These are phyloP conservation scores for Phtheirospermum japonicum DNA, from an alignment of 257 asterid genomes.

Conservation along the genomic window DNA sequence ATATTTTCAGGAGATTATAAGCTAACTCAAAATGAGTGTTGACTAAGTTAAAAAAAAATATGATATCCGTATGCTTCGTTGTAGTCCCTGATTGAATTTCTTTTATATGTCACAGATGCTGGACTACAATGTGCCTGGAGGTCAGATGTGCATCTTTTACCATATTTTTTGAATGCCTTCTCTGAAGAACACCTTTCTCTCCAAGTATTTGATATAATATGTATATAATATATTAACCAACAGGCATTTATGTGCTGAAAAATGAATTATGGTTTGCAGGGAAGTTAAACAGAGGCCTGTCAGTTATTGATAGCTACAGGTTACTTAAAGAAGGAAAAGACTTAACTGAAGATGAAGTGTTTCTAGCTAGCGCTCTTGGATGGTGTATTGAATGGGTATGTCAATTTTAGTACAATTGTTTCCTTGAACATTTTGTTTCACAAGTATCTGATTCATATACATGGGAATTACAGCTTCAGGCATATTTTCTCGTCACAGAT, in stretches of 20 bases:
- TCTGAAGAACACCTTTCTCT: constrained; percentile 14
- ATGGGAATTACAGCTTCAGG: constrained; percentile 74
- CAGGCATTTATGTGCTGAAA: constrained; percentile 16
- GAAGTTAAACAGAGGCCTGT: constrained; percentile 87
- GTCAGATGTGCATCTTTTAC: constrained; percentile 36
- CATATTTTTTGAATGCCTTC: constrained; percentile 10
- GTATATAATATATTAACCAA: constrained; percentile 8
- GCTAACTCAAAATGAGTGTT: constrained; percentile 1
- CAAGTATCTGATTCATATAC: constrained; percentile 23
- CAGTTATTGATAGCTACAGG: constrained; percentile 89
- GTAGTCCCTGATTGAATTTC: constrained; percentile 30
- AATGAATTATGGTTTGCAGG: constrained; percentile 46
- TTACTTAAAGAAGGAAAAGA: constrained; percentile 77
- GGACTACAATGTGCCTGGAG: constrained; percentile 98
- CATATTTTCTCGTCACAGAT: constrained; percentile 89
- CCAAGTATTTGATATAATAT: constrained; percentile 5
- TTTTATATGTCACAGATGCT: constrained; percentile 65
- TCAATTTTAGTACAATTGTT: constrained; percentile 9
- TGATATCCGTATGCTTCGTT: constrained; percentile 8
- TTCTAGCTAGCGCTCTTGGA: constrained; percentile 78
- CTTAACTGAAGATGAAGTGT: constrained; percentile 62
- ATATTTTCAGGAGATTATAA: background rate
- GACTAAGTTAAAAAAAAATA: background rate
- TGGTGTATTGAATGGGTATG: constrained; percentile 99
- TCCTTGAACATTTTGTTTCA: constrained; percentile 7